phyloP scores from a whole-genome alignment of 768 basidiomycete genomes.

The Phlegmacium glaucopus region DNA sequence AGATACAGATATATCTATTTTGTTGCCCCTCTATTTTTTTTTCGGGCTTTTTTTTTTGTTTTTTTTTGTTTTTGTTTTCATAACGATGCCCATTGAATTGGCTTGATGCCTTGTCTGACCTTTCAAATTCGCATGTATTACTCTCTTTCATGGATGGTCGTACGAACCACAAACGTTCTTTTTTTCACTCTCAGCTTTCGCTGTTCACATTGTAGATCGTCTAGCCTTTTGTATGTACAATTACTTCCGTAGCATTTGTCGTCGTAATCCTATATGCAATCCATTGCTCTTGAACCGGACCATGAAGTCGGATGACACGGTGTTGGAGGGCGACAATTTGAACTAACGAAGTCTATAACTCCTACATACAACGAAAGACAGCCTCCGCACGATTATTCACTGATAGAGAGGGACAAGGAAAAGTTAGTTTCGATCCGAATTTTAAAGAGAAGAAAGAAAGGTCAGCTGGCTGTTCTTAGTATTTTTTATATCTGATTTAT shows the following conservation, averaged over 20 bases:
- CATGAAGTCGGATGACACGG: not conserved
- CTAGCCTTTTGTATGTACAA: not conserved
- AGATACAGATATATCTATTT: not conserved
- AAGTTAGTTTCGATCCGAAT: not conserved
- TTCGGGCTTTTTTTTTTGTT: not conserved
- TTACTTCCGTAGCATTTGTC: slow-evolving; percentile 4
- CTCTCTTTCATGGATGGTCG: slow-evolving; percentile 1
- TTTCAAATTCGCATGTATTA: slow-evolving; percentile 7
- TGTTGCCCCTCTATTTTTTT: slow-evolving; percentile 1
- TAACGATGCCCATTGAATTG: slow-evolving; percentile 8
- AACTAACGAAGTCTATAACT: too few species aligned
- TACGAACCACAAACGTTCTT: too few species aligned
- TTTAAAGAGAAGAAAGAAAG: slow-evolving; percentile 6
- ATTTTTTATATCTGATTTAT: slow-evolving; percentile 36
- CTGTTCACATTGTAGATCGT: too few species aligned
- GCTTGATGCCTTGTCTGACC: slow-evolving; percentile 13
- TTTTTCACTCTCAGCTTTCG: too few species aligned
- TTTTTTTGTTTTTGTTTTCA: slow-evolving; percentile 7
- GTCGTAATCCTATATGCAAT: slow-evolving; percentile 10
- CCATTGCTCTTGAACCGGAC: slow-evolving; percentile 2
- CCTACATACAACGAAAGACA: too few species aligned
- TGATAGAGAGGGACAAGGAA: slow-evolving; percentile 7
- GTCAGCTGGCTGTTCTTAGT: slow-evolving; percentile 69
- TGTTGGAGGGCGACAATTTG: too few species aligned
- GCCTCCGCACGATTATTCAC: not conserved